Conservation (phyloP, 441 rosid genomes). For the Croton laevigatus region DNA sequence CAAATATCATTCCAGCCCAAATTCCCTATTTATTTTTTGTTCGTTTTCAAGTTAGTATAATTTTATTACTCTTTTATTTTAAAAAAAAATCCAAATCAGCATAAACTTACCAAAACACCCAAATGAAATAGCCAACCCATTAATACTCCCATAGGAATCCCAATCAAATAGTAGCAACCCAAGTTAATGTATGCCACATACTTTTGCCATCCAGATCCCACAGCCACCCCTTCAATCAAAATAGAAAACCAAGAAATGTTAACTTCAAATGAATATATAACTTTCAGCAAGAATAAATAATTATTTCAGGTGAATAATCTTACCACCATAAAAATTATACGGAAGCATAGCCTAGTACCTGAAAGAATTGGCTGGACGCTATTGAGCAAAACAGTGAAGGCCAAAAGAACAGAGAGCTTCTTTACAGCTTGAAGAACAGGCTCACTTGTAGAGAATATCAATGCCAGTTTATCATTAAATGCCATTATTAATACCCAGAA, state of each 20-base stretch:
- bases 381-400: slow-evolving; percentile 74
- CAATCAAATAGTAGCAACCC: slow-evolving; percentile 77
- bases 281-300: background rate
- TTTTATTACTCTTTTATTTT: too few relatives aligned
- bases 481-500: slow-evolving; percentile 59
- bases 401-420: slow-evolving; percentile 54
- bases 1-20: slow-evolving; percentile 93
- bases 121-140: slow-evolving; percentile 82
- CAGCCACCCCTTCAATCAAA: slow-evolving; percentile 68
- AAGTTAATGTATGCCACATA: slow-evolving; percentile 80
- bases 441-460: slow-evolving; percentile 62
- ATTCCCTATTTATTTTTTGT: slow-evolving; percentile 51
- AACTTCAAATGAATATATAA: background rate
- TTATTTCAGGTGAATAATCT: too few relatives aligned
- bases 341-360: slow-evolving; percentile 31
- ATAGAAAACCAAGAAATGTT: background rate
- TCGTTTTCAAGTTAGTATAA: background rate
- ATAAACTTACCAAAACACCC: slow-evolving; percentile 64
- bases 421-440: slow-evolving; percentile 62
- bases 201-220: slow-evolving; percentile 95
- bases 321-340: too few relatives aligned
- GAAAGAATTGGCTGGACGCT: slow-evolving; percentile 87
- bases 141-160: slow-evolving; percentile 64
- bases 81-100: too few relatives aligned
- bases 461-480: slow-evolving; percentile 43